Conservation (phyloP, 805 yeast species). For the Cyberlindnera suaveolens region DNA sequence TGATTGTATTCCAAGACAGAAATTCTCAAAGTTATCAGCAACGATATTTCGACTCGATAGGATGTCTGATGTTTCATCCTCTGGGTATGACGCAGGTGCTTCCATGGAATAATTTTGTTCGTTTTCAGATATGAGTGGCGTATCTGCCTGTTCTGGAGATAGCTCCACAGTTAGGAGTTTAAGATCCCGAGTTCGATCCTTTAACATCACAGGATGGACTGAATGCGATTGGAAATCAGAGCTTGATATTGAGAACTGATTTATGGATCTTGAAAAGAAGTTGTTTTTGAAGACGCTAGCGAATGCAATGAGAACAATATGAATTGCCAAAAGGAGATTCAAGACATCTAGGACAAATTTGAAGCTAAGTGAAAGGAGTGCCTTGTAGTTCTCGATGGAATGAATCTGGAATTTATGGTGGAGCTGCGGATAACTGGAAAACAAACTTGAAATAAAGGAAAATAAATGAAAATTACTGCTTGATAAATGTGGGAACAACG, state of each 20-base stretch:
- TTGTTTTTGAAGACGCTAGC: slow-evolving; percentile 20
- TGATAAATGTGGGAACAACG: slow-evolving; percentile 20
- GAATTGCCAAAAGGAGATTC: slow-evolving; percentile 19
- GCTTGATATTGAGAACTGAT: slow-evolving; percentile 14
- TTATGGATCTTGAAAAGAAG: slow-evolving; percentile 19
- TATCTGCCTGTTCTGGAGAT: slow-evolving; percentile 9
- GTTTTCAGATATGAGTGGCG: not conserved
- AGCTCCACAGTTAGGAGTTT: slow-evolving; percentile 16
- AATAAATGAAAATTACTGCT: slow-evolving; percentile 2
- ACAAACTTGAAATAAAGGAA: not conserved
- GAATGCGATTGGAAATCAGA: not conserved
- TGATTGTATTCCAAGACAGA: slow-evolving; percentile 8
- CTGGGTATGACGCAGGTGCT: slow-evolving; percentile 18
- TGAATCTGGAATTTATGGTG: not conserved
- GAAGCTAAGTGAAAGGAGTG: slow-evolving; percentile 1
- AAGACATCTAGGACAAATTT: slow-evolving; percentile 7
- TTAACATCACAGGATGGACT: slow-evolving; percentile 1
- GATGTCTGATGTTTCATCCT: slow-evolving; percentile 1
- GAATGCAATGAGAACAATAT: slow-evolving; percentile 20
- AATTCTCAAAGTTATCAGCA: slow-evolving; percentile 21
- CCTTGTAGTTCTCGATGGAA: not conserved
- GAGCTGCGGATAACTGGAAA: slow-evolving; percentile 1
- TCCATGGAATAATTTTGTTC: not conserved
- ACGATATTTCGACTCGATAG: slow-evolving; percentile 20
- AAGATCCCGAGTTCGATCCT: slow-evolving; percentile 5